Base-by-base conservation (phyloP, 345 rosid genomes). In the Citrus sp. region DNA sequence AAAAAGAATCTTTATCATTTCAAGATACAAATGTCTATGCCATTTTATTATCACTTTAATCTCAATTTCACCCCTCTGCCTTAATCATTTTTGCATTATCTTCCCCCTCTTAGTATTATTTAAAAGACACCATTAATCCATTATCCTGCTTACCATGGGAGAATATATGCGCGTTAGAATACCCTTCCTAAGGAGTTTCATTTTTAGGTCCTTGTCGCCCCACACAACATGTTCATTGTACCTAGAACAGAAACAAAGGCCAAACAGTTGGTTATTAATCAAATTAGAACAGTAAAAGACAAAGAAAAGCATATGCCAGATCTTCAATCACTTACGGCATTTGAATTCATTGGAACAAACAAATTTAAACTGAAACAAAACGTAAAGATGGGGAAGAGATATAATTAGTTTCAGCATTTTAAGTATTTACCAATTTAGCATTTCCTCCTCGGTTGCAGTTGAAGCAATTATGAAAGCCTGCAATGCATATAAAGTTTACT, bases 401-500 rank as follows among this genome's bases (percentile, higher is more conserved):
- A 64, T 28, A 67, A 24, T n/a, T 61, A 74, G 25, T 63, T 70
- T 51, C 25, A 25, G 61, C 74, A 75, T 73, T 73, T 69, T 27
- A 63, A 77, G 35, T 62, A 58, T 82, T 87, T 91, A 96, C 99
- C 99, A 94, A 80, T 83, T 89, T 63, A 87, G 85, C 98, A 94
- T 91, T 88, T 96, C 99, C 71, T 94, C 98, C 73, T 91, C 92
- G 12, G 98, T 94, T 81, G 88, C 95, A 40, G 98, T 96, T 51
- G 99, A 96, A 72, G 98, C 99, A 76, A 92, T 96, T 80, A 96
- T 92, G 84, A 96, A 96, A 55, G 99, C 99, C 99, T 96, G 91
- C 82, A 87, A 82, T 34, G 51, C 19, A 40, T 59, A 78, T 19
- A 54, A 54, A 16, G 58, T 71, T 79, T 59, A 27, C 35, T 67